A percentile compares a stretch with the other conserved stretches of the same genome.
Evolutionary conservation across 1,139 yeast species (phyloP).

Genomic region (Groenewaldozyma auringiensis): DNA sequence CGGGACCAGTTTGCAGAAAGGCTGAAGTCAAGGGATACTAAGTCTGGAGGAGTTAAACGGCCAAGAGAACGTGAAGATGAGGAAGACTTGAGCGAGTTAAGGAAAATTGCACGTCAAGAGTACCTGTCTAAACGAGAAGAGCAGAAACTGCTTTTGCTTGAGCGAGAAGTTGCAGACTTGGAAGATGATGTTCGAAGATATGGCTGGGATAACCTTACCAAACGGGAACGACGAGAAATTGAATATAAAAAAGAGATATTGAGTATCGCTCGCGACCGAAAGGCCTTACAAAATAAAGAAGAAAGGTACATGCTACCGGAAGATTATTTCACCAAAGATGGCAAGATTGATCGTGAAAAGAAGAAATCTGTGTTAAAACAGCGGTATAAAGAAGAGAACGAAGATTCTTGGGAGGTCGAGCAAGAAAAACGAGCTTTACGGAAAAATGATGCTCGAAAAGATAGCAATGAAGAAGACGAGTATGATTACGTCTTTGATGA

Average conservation of each 20-base stretch:
- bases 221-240: conserved; percentile 45
- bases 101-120: conserved; percentile 42
- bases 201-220: conserved; percentile 45
- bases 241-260: conserved; percentile 43
- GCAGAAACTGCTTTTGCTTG: conserved; percentile 38
- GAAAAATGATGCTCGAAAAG: conserved; percentile 8
- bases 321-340: conserved; percentile 46
- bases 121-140: conserved; percentile 44
- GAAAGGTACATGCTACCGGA: conserved; percentile 48
- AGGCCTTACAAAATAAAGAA: conserved; percentile 27
- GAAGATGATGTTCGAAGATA: conserved; percentile 40
- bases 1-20: conserved; percentile 30
- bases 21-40: conserved; percentile 21
- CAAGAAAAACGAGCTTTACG: conserved; percentile 46
- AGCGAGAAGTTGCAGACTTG: conserved; percentile 42
- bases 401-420: conserved; percentile 56
- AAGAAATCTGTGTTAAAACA: conserved; percentile 38
- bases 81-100: conserved; percentile 29
- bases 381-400: conserved; percentile 28
- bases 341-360: conserved; percentile 45
- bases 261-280: conserved; percentile 37
- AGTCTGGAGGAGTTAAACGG: conserved; percentile 5
- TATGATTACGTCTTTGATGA: conserved; percentile 84
- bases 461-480: conserved; percentile 35
- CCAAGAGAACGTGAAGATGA: conserved; percentile 18